Base-by-base conservation (phyloP, 805 yeast species). In the Pichia gijzeniarum region DNA sequence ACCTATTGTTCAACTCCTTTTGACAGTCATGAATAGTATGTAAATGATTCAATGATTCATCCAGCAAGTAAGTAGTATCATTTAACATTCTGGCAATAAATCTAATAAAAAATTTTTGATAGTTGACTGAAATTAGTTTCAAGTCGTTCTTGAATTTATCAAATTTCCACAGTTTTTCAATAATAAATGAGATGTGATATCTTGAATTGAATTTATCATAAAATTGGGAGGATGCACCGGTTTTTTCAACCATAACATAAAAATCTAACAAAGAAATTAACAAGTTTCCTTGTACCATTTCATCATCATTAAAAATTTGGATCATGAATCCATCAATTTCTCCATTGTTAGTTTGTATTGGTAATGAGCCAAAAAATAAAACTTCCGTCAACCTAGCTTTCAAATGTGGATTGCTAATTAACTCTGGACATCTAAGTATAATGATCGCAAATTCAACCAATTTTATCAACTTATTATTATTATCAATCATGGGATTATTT, bases 191-290 rank as follows among this genome's bases (percentile, higher is more conserved):
- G 25, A 93, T 86, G 60, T 87, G 83, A 64, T 80, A 91, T 62
- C 99, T 76, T 37, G 87, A 78, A 62, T 88, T 90, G 68, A 93
- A 93, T 65, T 93, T 93, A 63, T 93, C 99, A 63, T 91, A 91
- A 60, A 91, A 93, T 64, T 93, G 98, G 0, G 95, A 80, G 7
- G 91, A 82, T 2, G 96, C 84, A 9, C 99, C 99, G 0, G 99
- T 93, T 58, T 86, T 89, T 62, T 93, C 99, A 41, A 91, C 90
- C 73, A 86, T 87, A 31, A 93, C 95, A 62, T 91, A 93, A 50
- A 89, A 85, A 56, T 88, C 95, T 64, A 93, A 73, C 46, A 93
- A 71, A 1, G 96, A 85, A 57, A 86, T 89, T 47, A 93, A 69
- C 51, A 93, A 61, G 60, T 89, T 79, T 33, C 80, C 70, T 27